Evolutionary conservation across 2,329 filamentous ascomycete species (phyloP).

Genomic region (Thyridium curvatum): DNA sequence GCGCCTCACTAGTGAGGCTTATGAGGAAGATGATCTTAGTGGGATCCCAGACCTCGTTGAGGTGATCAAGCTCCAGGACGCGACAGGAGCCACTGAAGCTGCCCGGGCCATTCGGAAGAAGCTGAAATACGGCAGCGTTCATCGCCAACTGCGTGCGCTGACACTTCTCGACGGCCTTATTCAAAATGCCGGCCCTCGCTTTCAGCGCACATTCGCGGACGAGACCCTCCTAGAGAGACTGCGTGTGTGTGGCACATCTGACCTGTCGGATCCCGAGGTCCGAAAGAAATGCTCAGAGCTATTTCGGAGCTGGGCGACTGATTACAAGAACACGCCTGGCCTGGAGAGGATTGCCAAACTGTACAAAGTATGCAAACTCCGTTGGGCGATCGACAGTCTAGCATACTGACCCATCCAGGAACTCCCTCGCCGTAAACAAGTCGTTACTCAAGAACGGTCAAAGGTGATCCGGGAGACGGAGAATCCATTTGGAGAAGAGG

Average conservation of each 20-base stretch:
- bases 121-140: conserved; percentile 94
- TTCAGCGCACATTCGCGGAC: conserved; percentile 83
- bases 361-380: conserved; percentile 47
- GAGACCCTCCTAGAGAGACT: conserved; percentile 88
- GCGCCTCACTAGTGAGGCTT: conserved; percentile 80
- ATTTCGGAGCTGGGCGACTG: conserved; percentile 78
- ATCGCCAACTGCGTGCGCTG: conserved; percentile 83
- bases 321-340: conserved; percentile 75
- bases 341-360: conserved; percentile 74
- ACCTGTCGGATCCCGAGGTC: conserved; percentile 80
- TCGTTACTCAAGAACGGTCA: conserved; percentile 69
- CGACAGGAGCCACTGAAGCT: conserved; percentile 79
- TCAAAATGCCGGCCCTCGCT: conserved; percentile 83
- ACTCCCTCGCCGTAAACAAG: conserved; percentile 62
- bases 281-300: conserved; percentile 80
- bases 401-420: conserved; percentile 32
- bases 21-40: conserved; percentile 84
- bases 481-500: conserved; percentile 60
- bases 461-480: conserved; percentile 79
- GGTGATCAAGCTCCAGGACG: conserved; percentile 76
- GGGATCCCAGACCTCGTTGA: conserved; percentile 93
- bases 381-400: background rate
- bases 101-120: conserved; percentile 93
- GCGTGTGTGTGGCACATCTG: conserved; percentile 78
- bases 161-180: conserved; percentile 88